Evolutionary conservation across 2,329 filamentous ascomycete species (phyloP).

Genomic region (Clonostachys sp.): DNA sequence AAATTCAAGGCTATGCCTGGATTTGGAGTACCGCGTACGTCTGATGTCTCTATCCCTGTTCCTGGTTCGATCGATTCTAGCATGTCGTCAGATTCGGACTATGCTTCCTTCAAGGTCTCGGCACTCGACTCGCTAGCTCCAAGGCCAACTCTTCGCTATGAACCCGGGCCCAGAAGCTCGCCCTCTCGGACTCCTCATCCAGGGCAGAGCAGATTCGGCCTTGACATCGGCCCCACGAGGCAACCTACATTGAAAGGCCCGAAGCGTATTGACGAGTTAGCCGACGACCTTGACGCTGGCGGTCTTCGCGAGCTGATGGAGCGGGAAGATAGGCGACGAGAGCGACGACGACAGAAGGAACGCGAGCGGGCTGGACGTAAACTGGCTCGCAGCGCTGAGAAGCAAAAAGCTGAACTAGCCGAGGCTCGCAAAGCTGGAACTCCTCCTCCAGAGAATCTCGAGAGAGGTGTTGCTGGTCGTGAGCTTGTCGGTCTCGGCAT

Average conservation of each 20-base stretch:
- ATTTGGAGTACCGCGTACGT: slow-evolving; percentile 43
- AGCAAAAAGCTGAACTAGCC: slow-evolving; percentile 54
- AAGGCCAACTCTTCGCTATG: slow-evolving; percentile 75
- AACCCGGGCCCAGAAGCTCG: slow-evolving; percentile 57
- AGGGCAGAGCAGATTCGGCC: too few relatives aligned
- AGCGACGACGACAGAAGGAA: slow-evolving; percentile 67
- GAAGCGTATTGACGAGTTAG: slow-evolving; percentile 65
- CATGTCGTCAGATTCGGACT: slow-evolving; percentile 71
- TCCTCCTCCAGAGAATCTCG: slow-evolving; percentile 50
- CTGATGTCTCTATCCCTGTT: slow-evolving; percentile 70
- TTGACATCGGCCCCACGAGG: too few relatives aligned
- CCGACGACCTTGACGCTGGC: slow-evolving; percentile 79
- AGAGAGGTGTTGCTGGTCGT: slow-evolving; percentile 56
- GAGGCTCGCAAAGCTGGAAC: slow-evolving; percentile 46
- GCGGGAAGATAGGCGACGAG: slow-evolving; percentile 73
- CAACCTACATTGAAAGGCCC: slow-evolving; percentile 44
- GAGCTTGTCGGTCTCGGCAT: slow-evolving; percentile 53
- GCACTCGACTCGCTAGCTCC: slow-evolving; percentile 78
- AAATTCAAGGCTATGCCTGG: slow-evolving; percentile 50
- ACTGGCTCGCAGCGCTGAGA: slow-evolving; percentile 63
- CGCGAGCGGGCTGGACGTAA: slow-evolving; percentile 62
- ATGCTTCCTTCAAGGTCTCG: slow-evolving; percentile 72
- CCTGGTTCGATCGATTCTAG: slow-evolving; percentile 73
- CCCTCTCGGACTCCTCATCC: slow-evolving; percentile 30
- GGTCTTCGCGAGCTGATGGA: slow-evolving; percentile 88